Conservation (phyloP, 225 moss, liverwort and hornwort species). For the Anthoceros angustus region DNA sequence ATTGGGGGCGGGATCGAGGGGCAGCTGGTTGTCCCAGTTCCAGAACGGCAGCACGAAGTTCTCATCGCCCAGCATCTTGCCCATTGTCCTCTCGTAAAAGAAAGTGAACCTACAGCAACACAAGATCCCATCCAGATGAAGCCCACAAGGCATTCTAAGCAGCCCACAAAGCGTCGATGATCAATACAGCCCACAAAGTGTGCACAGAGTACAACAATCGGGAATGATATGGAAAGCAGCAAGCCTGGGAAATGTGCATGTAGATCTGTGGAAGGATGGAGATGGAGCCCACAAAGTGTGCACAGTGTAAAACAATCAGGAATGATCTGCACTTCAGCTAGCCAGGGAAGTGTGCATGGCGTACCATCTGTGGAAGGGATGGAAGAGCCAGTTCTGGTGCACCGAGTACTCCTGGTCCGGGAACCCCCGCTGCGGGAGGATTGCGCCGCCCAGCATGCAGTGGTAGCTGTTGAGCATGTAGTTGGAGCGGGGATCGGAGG, state of each 20-base stretch:
- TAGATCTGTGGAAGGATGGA: too few relatives aligned
- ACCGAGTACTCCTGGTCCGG: not conserved
- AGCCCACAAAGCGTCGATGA: too few relatives aligned
- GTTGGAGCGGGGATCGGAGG: not conserved
- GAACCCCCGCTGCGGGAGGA: not conserved
- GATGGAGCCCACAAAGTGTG: too few relatives aligned
- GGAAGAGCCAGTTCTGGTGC: conserved; percentile 2
- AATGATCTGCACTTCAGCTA: too few relatives aligned
- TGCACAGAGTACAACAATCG: too few relatives aligned
- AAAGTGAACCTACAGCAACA: not conserved
- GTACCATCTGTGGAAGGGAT: not conserved
- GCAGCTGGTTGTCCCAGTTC: conserved; percentile 3
- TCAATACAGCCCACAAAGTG: too few relatives aligned
- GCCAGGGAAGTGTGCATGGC: too few relatives aligned
- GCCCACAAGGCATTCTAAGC: not conserved
- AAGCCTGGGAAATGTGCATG: too few relatives aligned
- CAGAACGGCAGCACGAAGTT: not conserved
- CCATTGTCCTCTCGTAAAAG: not conserved
- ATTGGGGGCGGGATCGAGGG: not conserved
- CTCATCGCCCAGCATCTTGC: not conserved
- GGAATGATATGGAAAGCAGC: too few relatives aligned
- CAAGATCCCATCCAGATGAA: not conserved
- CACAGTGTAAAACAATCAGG: too few relatives aligned
- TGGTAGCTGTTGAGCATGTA: not conserved
- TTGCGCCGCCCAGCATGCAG: not conserved